A percentile compares a stretch with the other conserved stretches of the same genome.
Conservation (phyloP, 2,329 filamentous ascomycete species). For the Blastomyces silverae region DNA sequence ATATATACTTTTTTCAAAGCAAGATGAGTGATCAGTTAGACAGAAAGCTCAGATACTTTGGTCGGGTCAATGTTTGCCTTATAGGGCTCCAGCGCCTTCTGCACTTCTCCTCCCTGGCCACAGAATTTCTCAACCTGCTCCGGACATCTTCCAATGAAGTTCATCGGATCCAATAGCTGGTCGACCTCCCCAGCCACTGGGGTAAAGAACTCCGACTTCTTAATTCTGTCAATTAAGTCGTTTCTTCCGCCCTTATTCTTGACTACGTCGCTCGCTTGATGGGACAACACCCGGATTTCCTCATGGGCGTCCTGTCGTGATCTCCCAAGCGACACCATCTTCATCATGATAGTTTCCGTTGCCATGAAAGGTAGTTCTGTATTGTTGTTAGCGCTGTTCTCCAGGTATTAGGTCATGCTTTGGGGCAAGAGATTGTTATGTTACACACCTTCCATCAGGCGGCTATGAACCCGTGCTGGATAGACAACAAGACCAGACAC, state of each 20-base stretch:
- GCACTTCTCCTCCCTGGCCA: slow-evolving; percentile 17
- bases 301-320: slow-evolving; percentile 80
- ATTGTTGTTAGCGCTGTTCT: not conserved
- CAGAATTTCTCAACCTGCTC: slow-evolving; percentile 50
- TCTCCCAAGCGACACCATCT: slow-evolving; percentile 61
- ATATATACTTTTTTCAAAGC: not conserved
- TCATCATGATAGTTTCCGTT: slow-evolving; percentile 58
- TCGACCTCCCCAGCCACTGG: slow-evolving; percentile 64
- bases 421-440: not conserved
- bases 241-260: slow-evolving; percentile 69
- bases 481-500: slow-evolving; percentile 68
- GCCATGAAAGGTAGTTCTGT: slow-evolving; percentile 79
- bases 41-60: slow-evolving; percentile 8
- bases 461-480: slow-evolving; percentile 61
- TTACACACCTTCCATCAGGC: slow-evolving; percentile 49
- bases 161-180: slow-evolving; percentile 56
- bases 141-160: slow-evolving; percentile 52
- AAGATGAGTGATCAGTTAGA: not conserved
- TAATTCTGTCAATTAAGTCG: slow-evolving; percentile 74
- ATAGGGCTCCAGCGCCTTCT: slow-evolving; percentile 18
- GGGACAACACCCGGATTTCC: slow-evolving; percentile 73
- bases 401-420: not conserved
- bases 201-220: slow-evolving; percentile 64
- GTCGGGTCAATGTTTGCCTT: not conserved
- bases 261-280: slow-evolving; percentile 65